Base-by-base conservation (phyloP, 192 early-diverging fungal genomes). In the Coemansia sp. region DNA sequence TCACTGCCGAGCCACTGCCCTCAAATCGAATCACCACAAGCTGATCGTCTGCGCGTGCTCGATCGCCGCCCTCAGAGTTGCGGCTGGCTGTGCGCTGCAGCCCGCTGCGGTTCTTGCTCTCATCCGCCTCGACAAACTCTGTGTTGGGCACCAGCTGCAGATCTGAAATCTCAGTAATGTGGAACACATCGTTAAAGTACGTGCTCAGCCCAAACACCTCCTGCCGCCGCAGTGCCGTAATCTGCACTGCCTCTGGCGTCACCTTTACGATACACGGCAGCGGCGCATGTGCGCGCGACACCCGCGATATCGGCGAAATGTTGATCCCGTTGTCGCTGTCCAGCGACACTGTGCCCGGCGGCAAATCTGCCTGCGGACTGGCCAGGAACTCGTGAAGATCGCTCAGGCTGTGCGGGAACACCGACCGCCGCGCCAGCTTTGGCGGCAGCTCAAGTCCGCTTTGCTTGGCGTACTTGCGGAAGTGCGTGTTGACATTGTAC, bases 151-250 rank as follows among this genome's bases (percentile, higher is more conserved):
- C 56, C 54, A 82, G 66, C 37, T 81, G 72, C 43, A 92, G 71
- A 35, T 94, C 92, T 7, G 87, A 76, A 45, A 96, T 84, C 52
- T 94, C 94, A 2, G 87, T 85, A 35, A 95, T 92, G 62, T 92
- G 91, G 66, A 87, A 92, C 11, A 94, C 89, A 62, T 98, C 95
- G 62, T 94, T 94, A 57, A 92, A 84, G 54, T 86, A 83, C 45
- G 88, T 85, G 57, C 70, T 86, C 54, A 90, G 71, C 10, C 88
- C 90, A 65, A 86, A 82, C 24, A 95, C 76, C 45, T 95, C 92
- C 69, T 93, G 91, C 43, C 89, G 85, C 72, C 87, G 87, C 62
- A 82, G 74, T 47, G 85, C 70, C 4, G 82, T 88, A 32, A 98
- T 85, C 66, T 95, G 92, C 41, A 98, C 88, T 9, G 84, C 86